These are phyloP conservation scores for Penicillium sp. DNA, from an alignment of 2,329 filamentous ascomycete species.

Conservation along the genomic window DNA sequence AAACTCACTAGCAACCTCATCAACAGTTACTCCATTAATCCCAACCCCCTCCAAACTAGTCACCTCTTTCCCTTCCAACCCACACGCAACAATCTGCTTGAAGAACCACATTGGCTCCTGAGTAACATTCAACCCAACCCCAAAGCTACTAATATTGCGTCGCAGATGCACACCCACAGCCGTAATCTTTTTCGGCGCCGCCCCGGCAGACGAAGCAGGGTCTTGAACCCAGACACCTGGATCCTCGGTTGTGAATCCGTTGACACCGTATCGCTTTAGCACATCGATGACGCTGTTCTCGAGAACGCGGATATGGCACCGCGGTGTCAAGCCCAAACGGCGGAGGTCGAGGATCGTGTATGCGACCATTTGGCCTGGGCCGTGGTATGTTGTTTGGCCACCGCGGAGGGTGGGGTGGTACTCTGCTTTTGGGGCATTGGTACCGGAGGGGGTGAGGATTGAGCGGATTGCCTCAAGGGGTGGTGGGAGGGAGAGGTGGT, in stretches of 20 bases:
- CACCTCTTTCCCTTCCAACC: conserved; percentile 73
- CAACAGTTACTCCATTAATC: conserved; percentile 26
- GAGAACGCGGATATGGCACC: conserved; percentile 74
- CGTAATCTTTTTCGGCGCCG: conserved; percentile 67
- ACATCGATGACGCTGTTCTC: conserved; percentile 73
- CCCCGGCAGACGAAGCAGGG: neutral
- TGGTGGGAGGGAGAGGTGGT: conserved; percentile 39
- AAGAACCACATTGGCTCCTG: conserved; percentile 64
- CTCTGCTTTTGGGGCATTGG: conserved; percentile 50
- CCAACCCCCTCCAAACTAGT: conserved; percentile 69
- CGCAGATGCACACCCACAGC: conserved; percentile 90
- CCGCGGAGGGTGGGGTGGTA: conserved; percentile 75
- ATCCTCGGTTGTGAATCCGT: conserved; percentile 66
- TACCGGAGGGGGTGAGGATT: conserved; percentile 26
- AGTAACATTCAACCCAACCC: conserved; percentile 66
- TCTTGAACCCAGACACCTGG: conserved; percentile 77
- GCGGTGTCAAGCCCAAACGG: conserved; percentile 65
- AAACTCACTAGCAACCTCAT: conserved; percentile 43
- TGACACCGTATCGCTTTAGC: conserved; percentile 61
- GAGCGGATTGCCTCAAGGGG: conserved; percentile 39
- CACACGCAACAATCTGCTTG: conserved; percentile 83
- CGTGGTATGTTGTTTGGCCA: conserved; percentile 92
- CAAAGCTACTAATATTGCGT: conserved; percentile 79
- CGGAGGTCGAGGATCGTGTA: conserved; percentile 88
- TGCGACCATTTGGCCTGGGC: conserved; percentile 87